Percentiles rank a stretch among this genome's conserved stretches.
Conservation (phyloP, 768 basidiomycete species). For the Leccinum rimulosum region DNA sequence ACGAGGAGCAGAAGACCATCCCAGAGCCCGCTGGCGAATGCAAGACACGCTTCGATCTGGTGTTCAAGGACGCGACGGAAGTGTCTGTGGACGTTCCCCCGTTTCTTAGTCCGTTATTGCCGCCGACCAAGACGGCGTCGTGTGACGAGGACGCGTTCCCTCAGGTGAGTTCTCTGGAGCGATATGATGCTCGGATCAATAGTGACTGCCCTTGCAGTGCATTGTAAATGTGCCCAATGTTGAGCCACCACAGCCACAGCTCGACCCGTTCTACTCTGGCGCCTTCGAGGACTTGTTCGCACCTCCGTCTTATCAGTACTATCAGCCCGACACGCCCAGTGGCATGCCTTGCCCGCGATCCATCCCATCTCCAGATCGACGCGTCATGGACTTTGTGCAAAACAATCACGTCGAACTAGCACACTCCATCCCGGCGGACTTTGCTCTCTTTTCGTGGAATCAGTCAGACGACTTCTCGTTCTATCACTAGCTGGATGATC, state of each 20-base stretch:
- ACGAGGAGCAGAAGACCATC: constrained; percentile 2
- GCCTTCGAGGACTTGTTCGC: not conserved
- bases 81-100: constrained; percentile 15
- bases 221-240: not conserved
- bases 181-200: not conserved
- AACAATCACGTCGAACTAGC: constrained; percentile 1
- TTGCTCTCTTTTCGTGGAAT: constrained; percentile 24
- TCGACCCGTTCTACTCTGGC: constrained; percentile 2
- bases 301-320: constrained; percentile 5
- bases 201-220: constrained; percentile 4
- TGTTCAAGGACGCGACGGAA: not conserved
- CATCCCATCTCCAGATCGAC: constrained; percentile 2
- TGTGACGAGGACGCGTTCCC: not conserved
- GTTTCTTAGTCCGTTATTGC: constrained; percentile 32
- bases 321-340: not conserved
- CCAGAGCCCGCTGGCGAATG: not conserved
- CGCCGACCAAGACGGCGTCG: constrained; percentile 14
- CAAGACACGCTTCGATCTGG: not conserved
- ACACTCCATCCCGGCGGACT: constrained; percentile 13
- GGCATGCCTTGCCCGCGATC: not conserved
- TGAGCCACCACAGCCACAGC: not conserved
- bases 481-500: constrained; percentile 14
- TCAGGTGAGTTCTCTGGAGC: constrained; percentile 14
- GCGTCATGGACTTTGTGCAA: constrained; percentile 12
- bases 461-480: constrained; percentile 21